Base-by-base conservation (phyloP, 495 filamentous ascomycete species). In the Penicillium lagena region DNA sequence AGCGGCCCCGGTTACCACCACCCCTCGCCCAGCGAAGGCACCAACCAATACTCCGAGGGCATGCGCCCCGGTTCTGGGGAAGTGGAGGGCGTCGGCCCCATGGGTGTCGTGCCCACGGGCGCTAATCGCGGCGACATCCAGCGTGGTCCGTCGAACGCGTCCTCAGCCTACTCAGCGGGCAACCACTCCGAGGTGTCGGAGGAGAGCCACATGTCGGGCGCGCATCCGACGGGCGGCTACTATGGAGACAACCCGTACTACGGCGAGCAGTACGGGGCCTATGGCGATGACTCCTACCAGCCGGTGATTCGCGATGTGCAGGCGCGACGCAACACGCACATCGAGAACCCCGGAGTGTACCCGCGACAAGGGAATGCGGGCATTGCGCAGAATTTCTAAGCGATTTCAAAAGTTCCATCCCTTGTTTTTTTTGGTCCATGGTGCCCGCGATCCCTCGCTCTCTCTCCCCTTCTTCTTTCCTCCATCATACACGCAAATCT, bases 321-420 rank as follows among this genome's bases (percentile, higher is more conserved):
- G 50, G 93, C 93, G 2, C 75, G 93, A 49, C 77, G 93, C 44
- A 95, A 96, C 60, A 96, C 93, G 14, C 80, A 89, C 37, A 96
- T 98, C 39, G 89, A 97, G 62, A 95, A 86, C 58, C 86, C 89
- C 2, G 73, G 73, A 4, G 83, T 94, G 32, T 90, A 86, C 53
- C 90, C 89, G 9, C 85, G 90, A 59, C 89, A 93, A 72, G 85
- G 81, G 27, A 95, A 86, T 55, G 87, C 89, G 28, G 93, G 93
- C 39, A 98, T 98, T 58, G 88, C 93, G n/a, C 93, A 96, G 61
- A 98, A 98, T 55, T 98, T 98, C 55, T 98, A 75, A 64, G 40
- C 15, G n/a, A 22, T 10, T 32, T 29, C 22, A 31, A 22, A 22
- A 15, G 17, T 48, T 45, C 22, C 34, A 37, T 44, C 32, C 32